A percentile compares a stretch with the other conserved stretches of the same genome.
phyloP scores from a whole-genome alignment of 345 rosid species.

The Geranium brycei region DNA sequence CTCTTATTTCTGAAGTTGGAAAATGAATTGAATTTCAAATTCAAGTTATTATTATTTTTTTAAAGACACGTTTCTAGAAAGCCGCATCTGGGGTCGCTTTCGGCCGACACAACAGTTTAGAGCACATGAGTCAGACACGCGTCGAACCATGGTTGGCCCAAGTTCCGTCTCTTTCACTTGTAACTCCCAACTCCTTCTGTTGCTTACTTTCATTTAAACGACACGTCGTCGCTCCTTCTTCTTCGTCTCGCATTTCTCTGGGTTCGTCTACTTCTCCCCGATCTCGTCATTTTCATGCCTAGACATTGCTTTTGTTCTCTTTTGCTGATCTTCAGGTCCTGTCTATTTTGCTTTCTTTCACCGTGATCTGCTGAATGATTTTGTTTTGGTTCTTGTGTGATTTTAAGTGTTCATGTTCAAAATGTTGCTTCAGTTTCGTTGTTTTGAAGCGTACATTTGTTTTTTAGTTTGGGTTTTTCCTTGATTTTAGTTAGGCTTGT shows the following conservation, averaged over 20 bases:
- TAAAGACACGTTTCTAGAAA: not conserved
- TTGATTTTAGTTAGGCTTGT: not conserved
- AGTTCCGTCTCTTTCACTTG: not conserved
- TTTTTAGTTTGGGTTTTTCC: not conserved
- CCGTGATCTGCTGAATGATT: not conserved
- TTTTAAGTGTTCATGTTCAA: not conserved
- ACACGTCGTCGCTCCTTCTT: not conserved
- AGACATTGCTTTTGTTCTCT: not conserved
- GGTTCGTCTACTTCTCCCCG: not conserved
- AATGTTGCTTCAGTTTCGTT: not conserved
- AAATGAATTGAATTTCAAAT: too few relatives aligned
- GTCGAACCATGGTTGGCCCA: not conserved
- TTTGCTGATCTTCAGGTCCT: not conserved
- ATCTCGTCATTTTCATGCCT: not conserved
- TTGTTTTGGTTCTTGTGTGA: not conserved
- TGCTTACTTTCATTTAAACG: not conserved
- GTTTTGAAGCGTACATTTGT: not conserved
- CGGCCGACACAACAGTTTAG: too few relatives aligned
- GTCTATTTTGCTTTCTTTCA: not conserved
- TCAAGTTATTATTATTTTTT: too few relatives aligned
- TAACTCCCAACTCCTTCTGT: not conserved
- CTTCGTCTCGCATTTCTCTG: not conserved
- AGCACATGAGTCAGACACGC: not conserved
- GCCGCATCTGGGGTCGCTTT: too few relatives aligned
- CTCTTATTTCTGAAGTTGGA: too few relatives aligned